Evolutionary conservation across 163 green algal genomes (phyloP).

Genomic region (Chloroidium sp.): DNA sequence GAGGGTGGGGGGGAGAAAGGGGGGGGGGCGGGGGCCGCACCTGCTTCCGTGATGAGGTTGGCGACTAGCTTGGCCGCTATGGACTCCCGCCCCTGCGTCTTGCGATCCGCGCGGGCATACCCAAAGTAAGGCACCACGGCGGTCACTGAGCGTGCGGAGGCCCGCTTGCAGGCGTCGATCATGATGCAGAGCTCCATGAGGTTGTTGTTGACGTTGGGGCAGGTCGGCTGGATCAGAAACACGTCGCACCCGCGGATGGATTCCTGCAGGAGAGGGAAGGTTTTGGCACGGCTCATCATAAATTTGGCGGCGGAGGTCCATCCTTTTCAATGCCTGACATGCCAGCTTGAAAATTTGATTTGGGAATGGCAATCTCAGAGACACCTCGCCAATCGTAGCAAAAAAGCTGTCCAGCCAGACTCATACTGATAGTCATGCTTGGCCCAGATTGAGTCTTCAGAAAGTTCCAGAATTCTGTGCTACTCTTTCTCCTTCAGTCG

Average conservation of each 20-base stretch:
- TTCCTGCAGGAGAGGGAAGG: constrained; percentile 47
- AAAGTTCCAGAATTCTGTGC: no score
- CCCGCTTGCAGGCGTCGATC: constrained; percentile 89
- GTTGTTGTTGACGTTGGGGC: constrained; percentile 92
- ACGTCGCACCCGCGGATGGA: constrained; percentile 98
- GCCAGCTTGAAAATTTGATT: no score
- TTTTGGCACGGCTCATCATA: no score
- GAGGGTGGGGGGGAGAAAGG: no score
- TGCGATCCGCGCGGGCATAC: constrained; percentile 91
- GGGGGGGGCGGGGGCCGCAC: background rate
- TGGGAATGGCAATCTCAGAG: no score
- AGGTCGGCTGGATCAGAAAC: constrained; percentile 96
- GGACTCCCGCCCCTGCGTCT: constrained; percentile 75
- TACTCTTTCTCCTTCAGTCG: no score
- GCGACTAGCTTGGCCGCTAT: constrained; percentile 89
- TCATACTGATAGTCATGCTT: no score
- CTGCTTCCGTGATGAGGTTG: constrained; percentile 74
- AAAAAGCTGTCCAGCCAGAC: no score
- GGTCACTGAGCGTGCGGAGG: constrained; percentile 91
- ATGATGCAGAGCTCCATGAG: constrained; percentile 96
- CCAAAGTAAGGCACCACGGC: constrained; percentile 87
- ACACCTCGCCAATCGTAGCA: no score
- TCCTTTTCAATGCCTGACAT: no score
- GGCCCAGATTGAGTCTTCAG: no score
- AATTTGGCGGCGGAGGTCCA: no score